phyloP scores from a whole-genome alignment of 176 grass and related monocot genomes.

The Ensete glaucum region DNA sequence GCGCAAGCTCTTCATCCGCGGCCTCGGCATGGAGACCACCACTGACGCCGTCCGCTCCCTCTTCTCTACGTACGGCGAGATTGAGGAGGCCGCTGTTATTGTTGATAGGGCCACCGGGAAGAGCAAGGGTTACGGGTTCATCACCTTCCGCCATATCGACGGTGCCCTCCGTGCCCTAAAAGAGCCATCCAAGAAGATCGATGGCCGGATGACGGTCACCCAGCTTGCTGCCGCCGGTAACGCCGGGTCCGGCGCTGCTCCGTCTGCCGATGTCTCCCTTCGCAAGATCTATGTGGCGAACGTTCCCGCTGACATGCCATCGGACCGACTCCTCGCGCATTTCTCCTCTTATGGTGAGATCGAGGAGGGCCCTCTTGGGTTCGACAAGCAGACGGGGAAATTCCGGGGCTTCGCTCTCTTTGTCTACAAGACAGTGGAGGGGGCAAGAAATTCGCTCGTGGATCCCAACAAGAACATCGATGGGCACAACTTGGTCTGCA shows the following conservation, averaged over 20 bases:
- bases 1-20: conserved; percentile 85
- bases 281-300: conserved; percentile 95
- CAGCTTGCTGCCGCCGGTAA: conserved; percentile 77
- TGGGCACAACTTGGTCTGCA: conserved; percentile 53
- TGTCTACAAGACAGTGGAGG: conserved; percentile 68
- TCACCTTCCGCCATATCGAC: conserved; percentile 49
- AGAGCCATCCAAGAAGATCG: conserved; percentile 97
- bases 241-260: conserved; percentile 29
- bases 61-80: conserved; percentile 73
- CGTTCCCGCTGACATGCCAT: conserved; percentile 77
- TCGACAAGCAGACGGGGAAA: conserved; percentile 67
- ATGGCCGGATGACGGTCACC: conserved; percentile 62
- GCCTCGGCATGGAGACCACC: conserved; percentile 85
- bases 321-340: conserved; percentile 53
- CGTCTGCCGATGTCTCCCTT: conserved; percentile 46
- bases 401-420: conserved; percentile 83
- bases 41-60: conserved; percentile 53
- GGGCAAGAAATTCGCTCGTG: no score
- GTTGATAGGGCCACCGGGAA: conserved; percentile 57
- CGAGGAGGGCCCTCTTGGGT: conserved; percentile 44
- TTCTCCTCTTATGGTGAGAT: conserved; percentile 65
- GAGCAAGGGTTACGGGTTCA: conserved; percentile 88
- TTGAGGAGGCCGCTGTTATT: conserved; percentile 67
- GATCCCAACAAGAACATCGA: conserved; percentile 75
- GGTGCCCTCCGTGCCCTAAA: conserved; percentile 80